Conservation (phyloP, 73 alveolate species). For the Blepharisma stoltei region DNA sequence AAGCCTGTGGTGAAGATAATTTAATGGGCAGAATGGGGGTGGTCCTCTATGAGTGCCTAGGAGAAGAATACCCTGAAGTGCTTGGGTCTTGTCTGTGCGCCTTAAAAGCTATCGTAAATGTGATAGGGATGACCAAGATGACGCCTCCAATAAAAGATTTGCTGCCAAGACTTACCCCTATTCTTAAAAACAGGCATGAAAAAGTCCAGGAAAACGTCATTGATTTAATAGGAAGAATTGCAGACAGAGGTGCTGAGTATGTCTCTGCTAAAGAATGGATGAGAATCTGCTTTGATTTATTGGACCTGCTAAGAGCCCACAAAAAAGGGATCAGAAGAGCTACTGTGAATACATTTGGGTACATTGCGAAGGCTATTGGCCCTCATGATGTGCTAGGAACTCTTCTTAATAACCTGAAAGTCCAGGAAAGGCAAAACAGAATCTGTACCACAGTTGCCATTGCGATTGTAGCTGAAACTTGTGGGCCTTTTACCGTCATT, state of each 20-base stretch:
- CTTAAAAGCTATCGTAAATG: constrained; percentile 97
- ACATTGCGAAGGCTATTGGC: constrained; percentile 99
- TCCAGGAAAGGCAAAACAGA: constrained; percentile 99
- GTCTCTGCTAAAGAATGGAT: constrained; percentile 99
- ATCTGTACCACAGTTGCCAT: constrained; percentile 99
- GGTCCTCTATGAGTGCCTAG: constrained; percentile 95
- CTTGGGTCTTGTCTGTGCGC: constrained; percentile 98
- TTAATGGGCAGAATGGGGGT: constrained; percentile 93
- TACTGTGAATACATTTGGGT: constrained; percentile 99
- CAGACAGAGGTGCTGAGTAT: constrained; percentile 99
- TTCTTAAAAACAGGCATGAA: constrained; percentile 98
- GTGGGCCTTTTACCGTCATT: constrained; percentile 99
- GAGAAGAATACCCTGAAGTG: constrained; percentile 99
- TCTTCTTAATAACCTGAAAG: constrained; percentile 82
- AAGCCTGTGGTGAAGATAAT: constrained; percentile 98
- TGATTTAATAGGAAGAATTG: constrained; percentile 97
- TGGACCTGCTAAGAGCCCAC: constrained; percentile 98
- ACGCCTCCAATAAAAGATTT: constrained; percentile 99
- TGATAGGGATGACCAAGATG: constrained; percentile 99
- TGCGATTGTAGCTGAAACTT: constrained; percentile 99
- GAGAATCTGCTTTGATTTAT: constrained; percentile 99
- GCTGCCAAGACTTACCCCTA: constrained; percentile 99
- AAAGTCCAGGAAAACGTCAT: constrained; percentile 99
- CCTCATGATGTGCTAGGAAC: constrained; percentile 96
- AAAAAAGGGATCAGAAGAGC: constrained; percentile 98